A percentile compares a stretch with the other conserved stretches of the same genome.
Evolutionary conservation across 805 yeast species (phyloP).

Genomic region (Candida hispaniensis): DNA sequence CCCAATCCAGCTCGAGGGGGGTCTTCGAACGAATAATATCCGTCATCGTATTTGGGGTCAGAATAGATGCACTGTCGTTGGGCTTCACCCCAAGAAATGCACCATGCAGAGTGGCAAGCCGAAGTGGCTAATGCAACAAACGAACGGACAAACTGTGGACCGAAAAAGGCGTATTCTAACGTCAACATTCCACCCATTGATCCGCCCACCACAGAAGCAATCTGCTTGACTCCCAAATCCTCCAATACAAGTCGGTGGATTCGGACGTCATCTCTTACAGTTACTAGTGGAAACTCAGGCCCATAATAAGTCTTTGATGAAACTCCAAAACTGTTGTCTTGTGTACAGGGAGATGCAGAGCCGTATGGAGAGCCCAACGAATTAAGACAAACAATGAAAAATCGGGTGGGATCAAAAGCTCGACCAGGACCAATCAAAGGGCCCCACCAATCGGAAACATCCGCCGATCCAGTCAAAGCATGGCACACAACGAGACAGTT

Average conservation of each 20-base stretch:
- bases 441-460: conserved; percentile 98
- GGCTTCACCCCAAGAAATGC: conserved; percentile 97
- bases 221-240: conserved; percentile 60
- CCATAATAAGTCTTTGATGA: conserved; percentile 53
- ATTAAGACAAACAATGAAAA: conserved; percentile 77
- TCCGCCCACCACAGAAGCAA: conserved; percentile 88
- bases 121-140: conserved; percentile 85
- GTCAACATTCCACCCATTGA: conserved; percentile 99
- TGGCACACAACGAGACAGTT: conserved; percentile 89
- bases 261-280: conserved; percentile 84
- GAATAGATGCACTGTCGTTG: conserved; percentile 93
- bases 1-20: conserved; percentile 82
- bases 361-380: conserved; percentile 97
- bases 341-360: conserved; percentile 79
- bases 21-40: conserved; percentile 66
- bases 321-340: conserved; percentile 63
- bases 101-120: conserved; percentile 96
- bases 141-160: conserved; percentile 52
- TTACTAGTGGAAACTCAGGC: conserved; percentile 88
- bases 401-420: conserved; percentile 85
- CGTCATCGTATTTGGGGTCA: conserved; percentile 88
- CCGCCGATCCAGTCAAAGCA: conserved; percentile 92
- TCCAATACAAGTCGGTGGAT: conserved; percentile 72
- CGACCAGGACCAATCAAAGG: conserved; percentile 75
- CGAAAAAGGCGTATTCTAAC: conserved; percentile 73